Conservation (phyloP, 306 rosid species). For the Corylus avellana region DNA sequence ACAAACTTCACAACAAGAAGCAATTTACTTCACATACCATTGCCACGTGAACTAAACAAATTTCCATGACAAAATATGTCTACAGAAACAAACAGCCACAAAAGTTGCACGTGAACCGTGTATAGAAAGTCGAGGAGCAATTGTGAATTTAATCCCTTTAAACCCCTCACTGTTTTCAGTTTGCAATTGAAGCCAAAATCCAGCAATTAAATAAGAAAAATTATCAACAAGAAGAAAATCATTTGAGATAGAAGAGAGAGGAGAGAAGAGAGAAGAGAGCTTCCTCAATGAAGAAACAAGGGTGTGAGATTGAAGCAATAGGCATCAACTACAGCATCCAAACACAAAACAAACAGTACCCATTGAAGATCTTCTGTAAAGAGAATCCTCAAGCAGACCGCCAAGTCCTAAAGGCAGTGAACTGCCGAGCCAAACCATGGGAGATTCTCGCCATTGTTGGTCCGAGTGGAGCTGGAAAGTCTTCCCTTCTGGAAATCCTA, state of each 20-base stretch:
- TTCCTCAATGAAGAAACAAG: constrained; percentile 65
- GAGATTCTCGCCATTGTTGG: constrained; percentile 92
- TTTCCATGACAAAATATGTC: constrained; percentile 20
- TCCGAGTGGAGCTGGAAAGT: constrained; percentile 97
- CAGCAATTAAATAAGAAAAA: constrained; percentile 22
- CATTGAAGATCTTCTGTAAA: constrained; percentile 51
- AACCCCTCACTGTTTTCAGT: constrained; percentile 39
- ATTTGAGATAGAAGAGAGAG: constrained; percentile 6
- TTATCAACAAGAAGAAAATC: constrained; percentile 19
- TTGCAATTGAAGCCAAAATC: constrained; percentile 33
- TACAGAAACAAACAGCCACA: constrained; percentile 28
- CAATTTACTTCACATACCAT: not conserved
- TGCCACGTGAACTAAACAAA: constrained; percentile 34
- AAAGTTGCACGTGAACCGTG: constrained; percentile 51
- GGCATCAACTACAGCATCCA: constrained; percentile 65
- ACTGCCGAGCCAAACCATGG: constrained; percentile 65
- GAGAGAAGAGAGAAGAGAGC: constrained; percentile 13
- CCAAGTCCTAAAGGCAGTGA: constrained; percentile 64
- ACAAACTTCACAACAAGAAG: constrained; percentile 25
- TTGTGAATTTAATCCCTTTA: constrained; percentile 23
- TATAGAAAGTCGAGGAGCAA: constrained; percentile 45
- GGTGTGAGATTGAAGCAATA: constrained; percentile 82
- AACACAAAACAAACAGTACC: constrained; percentile 42
- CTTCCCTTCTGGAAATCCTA: constrained; percentile 81
- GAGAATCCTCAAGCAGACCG: constrained; percentile 35